These are phyloP conservation scores for Plantago ovata DNA, from an alignment of 257 asterid genomes.

Conservation along the genomic window DNA sequence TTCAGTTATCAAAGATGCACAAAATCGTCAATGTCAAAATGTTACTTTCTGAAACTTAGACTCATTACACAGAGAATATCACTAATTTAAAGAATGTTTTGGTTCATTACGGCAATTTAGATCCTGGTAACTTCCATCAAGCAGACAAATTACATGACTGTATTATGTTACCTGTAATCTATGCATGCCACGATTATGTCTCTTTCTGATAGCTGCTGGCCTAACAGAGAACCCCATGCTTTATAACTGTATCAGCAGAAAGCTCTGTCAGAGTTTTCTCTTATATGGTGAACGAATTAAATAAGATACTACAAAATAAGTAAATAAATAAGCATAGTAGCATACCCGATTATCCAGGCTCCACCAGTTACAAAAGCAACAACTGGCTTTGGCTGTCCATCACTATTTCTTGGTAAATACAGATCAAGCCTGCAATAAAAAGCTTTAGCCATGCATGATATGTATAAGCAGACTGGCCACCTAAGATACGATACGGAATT, in stretches of 20 bases:
- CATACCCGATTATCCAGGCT: constrained; percentile 98
- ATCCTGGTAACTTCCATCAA: constrained; percentile 6
- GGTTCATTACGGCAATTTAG: no score
- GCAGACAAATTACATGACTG: constrained; percentile 2
- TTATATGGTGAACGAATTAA: not conserved
- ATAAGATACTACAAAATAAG: not conserved
- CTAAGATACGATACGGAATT: no score
- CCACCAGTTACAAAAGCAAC: constrained; percentile 98
- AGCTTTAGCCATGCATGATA: constrained; percentile 3
- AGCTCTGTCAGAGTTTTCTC: not conserved
- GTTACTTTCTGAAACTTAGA: not conserved
- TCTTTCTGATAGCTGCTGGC: constrained; percentile 86
- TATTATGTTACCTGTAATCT: constrained; percentile 69
- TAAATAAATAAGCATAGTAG: constrained; percentile 9
- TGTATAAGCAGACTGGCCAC: no score
- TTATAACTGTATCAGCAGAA: constrained; percentile 59
- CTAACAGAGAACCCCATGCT: constrained; percentile 99
- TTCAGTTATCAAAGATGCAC: constrained; percentile 1
- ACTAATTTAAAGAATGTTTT: not conserved
- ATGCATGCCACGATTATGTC: constrained; percentile 96
- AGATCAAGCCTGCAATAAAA: constrained; percentile 71
- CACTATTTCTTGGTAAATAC: constrained; percentile 63
- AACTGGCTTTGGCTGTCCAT: constrained; percentile 75
- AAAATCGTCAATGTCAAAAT: no score
- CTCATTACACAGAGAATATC: not conserved